Conservation (phyloP, 1,284 basidiomycete genomes). For the Singerocomus inundabilis region DNA sequence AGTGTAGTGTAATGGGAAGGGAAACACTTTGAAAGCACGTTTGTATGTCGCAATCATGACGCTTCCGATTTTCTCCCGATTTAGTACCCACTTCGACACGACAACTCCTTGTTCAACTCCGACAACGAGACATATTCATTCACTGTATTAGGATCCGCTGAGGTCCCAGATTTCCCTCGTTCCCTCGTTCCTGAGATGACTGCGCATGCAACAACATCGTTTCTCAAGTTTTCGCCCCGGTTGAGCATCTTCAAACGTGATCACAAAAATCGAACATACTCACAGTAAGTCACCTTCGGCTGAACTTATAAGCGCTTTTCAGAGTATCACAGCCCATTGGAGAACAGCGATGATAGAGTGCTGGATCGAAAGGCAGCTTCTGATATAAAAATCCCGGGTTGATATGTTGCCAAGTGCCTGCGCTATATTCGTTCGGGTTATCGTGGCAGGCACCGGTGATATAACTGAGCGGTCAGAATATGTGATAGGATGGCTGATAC, state of each 20-base stretch:
- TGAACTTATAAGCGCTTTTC: no score
- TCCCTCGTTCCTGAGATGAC: neutral
- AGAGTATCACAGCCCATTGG: no score
- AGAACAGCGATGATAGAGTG: neutral
- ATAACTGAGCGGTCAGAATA: no score
- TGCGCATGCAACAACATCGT: neutral
- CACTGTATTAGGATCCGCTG: neutral
- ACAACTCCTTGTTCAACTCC: neutral
- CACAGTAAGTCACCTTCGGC: no score
- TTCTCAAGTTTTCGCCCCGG: neutral
- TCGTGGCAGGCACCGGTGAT: no score
- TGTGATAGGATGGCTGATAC: no score
- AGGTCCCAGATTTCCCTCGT: neutral
- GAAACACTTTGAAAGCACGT: neutral
- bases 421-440: no score
- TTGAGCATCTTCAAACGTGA: neutral
- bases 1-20: neutral
- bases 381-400: neutral
- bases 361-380: neutral
- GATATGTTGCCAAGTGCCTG: no score
- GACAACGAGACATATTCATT: neutral
- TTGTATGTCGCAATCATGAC: constrained; percentile 11
- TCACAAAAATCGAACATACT: no score
- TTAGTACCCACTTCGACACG: neutral
- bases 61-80: neutral